phyloP scores from a whole-genome alignment of 2,329 filamentous ascomycete genomes.

The Penicillium fuscoglaucum region DNA sequence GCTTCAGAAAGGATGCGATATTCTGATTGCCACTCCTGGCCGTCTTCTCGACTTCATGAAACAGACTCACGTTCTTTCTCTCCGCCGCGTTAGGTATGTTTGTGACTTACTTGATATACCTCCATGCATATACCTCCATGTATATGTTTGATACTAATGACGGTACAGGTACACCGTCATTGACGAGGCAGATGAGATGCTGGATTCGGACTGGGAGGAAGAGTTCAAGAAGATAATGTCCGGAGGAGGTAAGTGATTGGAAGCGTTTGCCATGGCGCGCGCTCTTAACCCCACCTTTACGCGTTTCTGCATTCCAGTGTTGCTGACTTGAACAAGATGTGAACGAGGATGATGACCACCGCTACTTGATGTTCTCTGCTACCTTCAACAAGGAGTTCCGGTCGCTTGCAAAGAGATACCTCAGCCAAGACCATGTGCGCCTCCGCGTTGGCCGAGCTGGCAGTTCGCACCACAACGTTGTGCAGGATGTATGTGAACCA shows the following conservation, averaged over 20 bases:
- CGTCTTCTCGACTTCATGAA: conserved; percentile 82
- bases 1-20: conserved; percentile 79
- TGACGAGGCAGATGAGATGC: conserved; percentile 94
- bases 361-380: conserved; percentile 84
- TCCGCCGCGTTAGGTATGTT: conserved; percentile 71
- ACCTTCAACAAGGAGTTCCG: conserved; percentile 84
- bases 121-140: not conserved
- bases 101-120: not conserved
- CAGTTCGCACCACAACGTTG: conserved; percentile 78
- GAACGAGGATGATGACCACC: conserved; percentile 71
- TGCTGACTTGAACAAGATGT: conserved; percentile 51
- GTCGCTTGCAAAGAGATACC: conserved; percentile 71
- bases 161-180: conserved; percentile 65
- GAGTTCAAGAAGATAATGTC: conserved; percentile 74
- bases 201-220: conserved; percentile 74
- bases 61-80: conserved; percentile 65
- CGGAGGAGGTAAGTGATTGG: conserved; percentile 67
- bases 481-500: conserved; percentile 57
- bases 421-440: conserved; percentile 71
- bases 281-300: not conserved
- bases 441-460: conserved; percentile 87
- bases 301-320: not conserved
- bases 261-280: not conserved
- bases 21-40: conserved; percentile 85
- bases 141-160: not conserved